Base-by-base conservation (phyloP, 2,329 filamentous ascomycete genomes). In the Waltergamsia citrina region DNA sequence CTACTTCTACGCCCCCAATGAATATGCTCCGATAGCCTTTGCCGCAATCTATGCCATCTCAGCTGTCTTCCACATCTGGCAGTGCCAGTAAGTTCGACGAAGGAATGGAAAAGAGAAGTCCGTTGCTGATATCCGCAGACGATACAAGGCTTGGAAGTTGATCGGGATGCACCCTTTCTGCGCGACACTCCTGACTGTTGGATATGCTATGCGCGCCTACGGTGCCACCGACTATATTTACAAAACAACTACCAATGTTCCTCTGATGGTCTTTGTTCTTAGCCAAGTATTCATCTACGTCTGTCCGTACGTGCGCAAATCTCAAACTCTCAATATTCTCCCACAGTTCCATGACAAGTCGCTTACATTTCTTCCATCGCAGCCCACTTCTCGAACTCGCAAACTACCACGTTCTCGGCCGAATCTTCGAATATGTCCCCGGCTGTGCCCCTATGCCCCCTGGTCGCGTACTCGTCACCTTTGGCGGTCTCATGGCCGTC, bases 401-500 rank as follows among this genome's bases (percentile, higher is more conserved):
- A 36, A 77, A 79, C 46, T 80, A 79, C 51, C 67, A 75, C 43
- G 65, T 78, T 36, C 65, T 81, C 17, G 69, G 69, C 3, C 66
- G 74, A 4, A 60, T 76, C 10, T 59, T 81, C 15, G 71, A 71
- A 49, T 71, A 51, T 32, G 60, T 75, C 3, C 74, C 74, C 0
- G 72, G 77, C 46, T 62, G 71, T 37, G 63, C 74, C 0, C 74
- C 73, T 0, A 50, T 71, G 21, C 55, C 65, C 25, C 64, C 67
- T 0, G 55, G 59, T 16, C 52, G 58, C 18, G 62, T 69, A 12
- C 44, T 70, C 12, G 58, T 57, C 5, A 65, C 59, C 3, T 71
- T 71, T 39, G 61, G 58, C 11, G 55, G 54, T 22, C 42, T 71
- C 25, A 71, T 67, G 15, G 48, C 42, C 6, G 40, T 71, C 3